Conservation (phyloP, 257 asterid genomes). For the Solanum paucissectum region DNA sequence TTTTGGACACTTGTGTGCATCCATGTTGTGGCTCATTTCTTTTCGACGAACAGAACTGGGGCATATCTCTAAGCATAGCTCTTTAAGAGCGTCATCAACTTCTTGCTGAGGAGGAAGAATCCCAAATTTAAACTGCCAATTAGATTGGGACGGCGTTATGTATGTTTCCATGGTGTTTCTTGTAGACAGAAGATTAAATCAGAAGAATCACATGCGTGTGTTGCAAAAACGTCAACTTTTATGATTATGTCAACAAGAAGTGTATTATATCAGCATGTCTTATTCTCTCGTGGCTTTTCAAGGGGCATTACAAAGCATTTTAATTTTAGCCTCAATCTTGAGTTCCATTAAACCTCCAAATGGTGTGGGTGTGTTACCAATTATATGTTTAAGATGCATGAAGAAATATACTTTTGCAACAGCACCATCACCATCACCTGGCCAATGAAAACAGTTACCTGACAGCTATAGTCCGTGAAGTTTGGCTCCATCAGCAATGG, state of each 20-base stretch:
- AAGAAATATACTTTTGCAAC: background rate
- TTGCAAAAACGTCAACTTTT: no score
- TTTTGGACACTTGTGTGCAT: constrained; percentile 42
- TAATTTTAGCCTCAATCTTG: background rate
- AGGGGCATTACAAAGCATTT: background rate
- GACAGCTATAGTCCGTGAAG: constrained; percentile 75
- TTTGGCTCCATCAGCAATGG: constrained; percentile 81
- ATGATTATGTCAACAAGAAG: background rate
- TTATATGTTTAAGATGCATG: background rate
- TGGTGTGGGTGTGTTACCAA: background rate
- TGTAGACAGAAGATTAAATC: no score
- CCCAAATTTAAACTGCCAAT: constrained; percentile 69
- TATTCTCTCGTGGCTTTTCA: background rate
- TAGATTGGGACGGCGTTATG: background rate
- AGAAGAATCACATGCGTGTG: background rate
- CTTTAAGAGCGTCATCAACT: constrained; percentile 49
- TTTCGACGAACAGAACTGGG: constrained; percentile 47
- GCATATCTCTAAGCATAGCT: constrained; percentile 71
- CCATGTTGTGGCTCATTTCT: constrained; percentile 10
- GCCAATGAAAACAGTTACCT: constrained; percentile 26
- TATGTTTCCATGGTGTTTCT: background rate
- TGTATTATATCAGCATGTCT: background rate
- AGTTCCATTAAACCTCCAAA: background rate
- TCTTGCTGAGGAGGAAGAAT: constrained; percentile 48
- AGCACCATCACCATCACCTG: background rate